Evolutionary conservation across 306 rosid genomes (phyloP).

Genomic region (Begonia masoniana): DNA sequence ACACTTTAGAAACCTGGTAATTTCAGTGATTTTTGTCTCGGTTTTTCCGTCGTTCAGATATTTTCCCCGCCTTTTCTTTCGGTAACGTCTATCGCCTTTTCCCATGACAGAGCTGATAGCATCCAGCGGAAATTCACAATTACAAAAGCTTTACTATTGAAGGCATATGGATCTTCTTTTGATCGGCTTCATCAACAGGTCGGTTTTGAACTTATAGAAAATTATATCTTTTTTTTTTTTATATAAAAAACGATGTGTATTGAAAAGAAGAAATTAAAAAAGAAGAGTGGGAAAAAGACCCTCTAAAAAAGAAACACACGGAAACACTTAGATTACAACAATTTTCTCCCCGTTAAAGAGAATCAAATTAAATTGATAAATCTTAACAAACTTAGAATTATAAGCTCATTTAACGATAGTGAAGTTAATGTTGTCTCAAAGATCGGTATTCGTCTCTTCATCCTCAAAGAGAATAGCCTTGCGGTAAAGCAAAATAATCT

Average conservation of each 20-base stretch:
- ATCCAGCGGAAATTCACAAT: slow-evolving; percentile 72
- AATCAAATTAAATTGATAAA: too few species aligned
- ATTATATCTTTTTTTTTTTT: too few species aligned
- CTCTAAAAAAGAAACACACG: too few species aligned
- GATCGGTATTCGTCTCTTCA: too few species aligned
- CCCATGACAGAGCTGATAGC: slow-evolving; percentile 49
- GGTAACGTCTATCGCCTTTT: slow-evolving; percentile 5
- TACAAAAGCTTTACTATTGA: slow-evolving; percentile 59
- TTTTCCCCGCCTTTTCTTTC: slow-evolving; percentile 10
- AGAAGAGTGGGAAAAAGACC: too few species aligned
- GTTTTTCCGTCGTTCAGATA: background rate
- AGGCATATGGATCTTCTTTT: slow-evolving; percentile 80
- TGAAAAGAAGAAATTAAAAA: background rate
- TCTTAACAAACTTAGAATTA: too few species aligned
- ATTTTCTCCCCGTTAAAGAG: too few species aligned
- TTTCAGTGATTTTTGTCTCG: slow-evolving; percentile 1
- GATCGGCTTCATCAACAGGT: slow-evolving; percentile 87
- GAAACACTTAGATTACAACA: too few species aligned
- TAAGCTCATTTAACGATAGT: too few species aligned
- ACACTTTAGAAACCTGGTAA: background rate
- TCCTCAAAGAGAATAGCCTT: too few species aligned
- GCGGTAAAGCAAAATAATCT: too few species aligned
- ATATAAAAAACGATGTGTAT: background rate
- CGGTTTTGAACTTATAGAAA: slow-evolving; percentile 3
- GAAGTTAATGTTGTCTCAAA: too few species aligned